Percentiles rank a stretch among this genome's conserved stretches.
phyloP scores from a whole-genome alignment of 345 rosid genomes.

The Eucalyptus tenuipes region DNA sequence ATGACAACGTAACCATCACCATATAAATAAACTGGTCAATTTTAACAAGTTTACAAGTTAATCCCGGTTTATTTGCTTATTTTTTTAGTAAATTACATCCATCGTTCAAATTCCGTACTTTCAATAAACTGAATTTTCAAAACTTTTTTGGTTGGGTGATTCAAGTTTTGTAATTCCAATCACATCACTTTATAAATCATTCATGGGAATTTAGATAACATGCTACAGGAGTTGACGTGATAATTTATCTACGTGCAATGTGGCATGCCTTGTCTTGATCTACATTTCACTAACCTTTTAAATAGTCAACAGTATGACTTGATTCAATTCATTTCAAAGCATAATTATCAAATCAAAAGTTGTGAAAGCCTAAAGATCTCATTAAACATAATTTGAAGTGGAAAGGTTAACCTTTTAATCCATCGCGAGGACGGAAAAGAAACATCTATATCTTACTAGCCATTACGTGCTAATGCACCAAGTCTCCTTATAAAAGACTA shows the following conservation, averaged over 20 bases:
- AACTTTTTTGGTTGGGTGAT: not conserved
- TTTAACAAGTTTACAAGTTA: not conserved
- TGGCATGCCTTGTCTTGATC: not conserved
- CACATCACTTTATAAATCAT: not conserved
- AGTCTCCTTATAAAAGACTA: not conserved
- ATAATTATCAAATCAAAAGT: not conserved
- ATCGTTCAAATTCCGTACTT: not conserved
- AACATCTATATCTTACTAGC: not conserved
- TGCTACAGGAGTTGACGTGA: rapidly evolving
- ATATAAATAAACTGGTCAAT: not conserved
- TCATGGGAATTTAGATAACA: not conserved
- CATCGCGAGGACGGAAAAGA: rapidly evolving
- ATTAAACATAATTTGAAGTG: not conserved
- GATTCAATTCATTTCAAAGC: not conserved
- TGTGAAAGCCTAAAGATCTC: not conserved
- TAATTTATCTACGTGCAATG: not conserved
- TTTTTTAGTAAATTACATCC: not conserved
- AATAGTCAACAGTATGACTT: not conserved
- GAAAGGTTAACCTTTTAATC: not conserved
- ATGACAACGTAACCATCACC: not conserved
- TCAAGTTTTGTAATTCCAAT: not conserved
- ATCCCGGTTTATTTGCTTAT: not conserved
- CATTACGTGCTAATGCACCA: not conserved
- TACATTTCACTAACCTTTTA: not conserved
- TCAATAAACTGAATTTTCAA: not conserved